phyloP scores from a whole-genome alignment of 2,329 filamentous ascomycete genomes.

The Arthrobotrys entomopaga region DNA sequence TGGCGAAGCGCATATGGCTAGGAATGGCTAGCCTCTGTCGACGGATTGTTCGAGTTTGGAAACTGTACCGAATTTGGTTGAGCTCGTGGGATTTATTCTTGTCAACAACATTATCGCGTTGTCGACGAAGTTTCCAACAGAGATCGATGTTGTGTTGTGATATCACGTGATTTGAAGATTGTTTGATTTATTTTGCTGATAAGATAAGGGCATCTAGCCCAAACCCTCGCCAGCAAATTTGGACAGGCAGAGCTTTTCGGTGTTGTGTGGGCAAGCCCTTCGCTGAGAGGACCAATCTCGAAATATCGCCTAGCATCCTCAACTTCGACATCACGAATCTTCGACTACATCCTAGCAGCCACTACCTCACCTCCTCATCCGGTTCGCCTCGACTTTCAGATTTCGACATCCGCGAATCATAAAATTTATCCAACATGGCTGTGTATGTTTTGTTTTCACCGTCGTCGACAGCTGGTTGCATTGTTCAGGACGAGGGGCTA shows the following conservation, averaged over 20 bases:
- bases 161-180: slow-evolving; percentile 4
- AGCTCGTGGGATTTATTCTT: too few relatives aligned
- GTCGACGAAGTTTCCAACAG: too few relatives aligned
- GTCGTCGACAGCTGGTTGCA: slow-evolving; percentile 15
- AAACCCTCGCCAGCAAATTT: slow-evolving; percentile 48
- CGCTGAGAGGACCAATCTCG: slow-evolving; percentile 45
- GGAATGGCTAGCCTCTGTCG: not conserved
- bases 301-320: slow-evolving; percentile 50
- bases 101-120: too few relatives aligned
- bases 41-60: not conserved
- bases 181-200: slow-evolving; percentile 28
- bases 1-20: not conserved
- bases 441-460: slow-evolving; percentile 37
- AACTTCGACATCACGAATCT: slow-evolving; percentile 50
- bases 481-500: slow-evolving; percentile 30
- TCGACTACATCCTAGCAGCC: slow-evolving; percentile 44
- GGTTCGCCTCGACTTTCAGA: slow-evolving; percentile 40
- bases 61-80: too few relatives aligned
- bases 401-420: slow-evolving; percentile 46
- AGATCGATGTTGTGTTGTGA: not conserved
- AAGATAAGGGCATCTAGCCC: slow-evolving; percentile 54
- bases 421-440: slow-evolving; percentile 50
- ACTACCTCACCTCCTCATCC: slow-evolving; percentile 29
- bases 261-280: slow-evolving; percentile 51
- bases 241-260: slow-evolving; percentile 33